Percentiles rank a stretch among this genome's conserved stretches.
These are phyloP conservation scores for Datura wrightii DNA, from an alignment of 257 asterid genomes.

Conservation along the genomic window DNA sequence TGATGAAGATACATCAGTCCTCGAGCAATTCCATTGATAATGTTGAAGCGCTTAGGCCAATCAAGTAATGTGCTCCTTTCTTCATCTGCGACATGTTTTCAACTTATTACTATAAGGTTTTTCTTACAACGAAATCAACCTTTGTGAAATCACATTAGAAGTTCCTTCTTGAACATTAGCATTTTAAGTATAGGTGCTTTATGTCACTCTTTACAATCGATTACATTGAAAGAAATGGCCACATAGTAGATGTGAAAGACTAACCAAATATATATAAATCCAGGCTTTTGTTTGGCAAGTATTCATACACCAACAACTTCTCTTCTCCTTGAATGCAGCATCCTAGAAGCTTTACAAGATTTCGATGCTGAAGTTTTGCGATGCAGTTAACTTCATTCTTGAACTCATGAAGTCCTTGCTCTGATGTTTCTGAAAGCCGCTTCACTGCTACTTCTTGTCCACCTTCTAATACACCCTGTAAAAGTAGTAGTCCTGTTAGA, in stretches of 20 bases:
- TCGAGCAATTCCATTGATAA: constrained; percentile 52
- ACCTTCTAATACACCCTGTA: constrained; percentile 44
- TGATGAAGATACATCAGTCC: constrained; percentile 65
- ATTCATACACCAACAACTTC: constrained; percentile 47
- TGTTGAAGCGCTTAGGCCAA: constrained; percentile 57
- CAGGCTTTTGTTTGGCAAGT: constrained; percentile 46
- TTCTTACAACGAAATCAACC: neutral
- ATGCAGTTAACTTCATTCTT: constrained; percentile 49
- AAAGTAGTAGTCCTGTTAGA: neutral
- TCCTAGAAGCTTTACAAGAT: constrained; percentile 50
- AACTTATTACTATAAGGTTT: neutral
- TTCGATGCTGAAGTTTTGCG: constrained; percentile 52
- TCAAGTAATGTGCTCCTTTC: constrained; percentile 37
- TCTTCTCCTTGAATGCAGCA: constrained; percentile 47
- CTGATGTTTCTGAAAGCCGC: constrained; percentile 42
- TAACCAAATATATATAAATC: constrained; percentile 44
- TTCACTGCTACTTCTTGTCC: constrained; percentile 50
- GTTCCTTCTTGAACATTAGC: neutral
- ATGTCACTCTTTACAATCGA: neutral
- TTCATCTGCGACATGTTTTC: constrained; percentile 39
- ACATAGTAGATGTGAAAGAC: neutral
- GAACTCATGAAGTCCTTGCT: constrained; percentile 48
- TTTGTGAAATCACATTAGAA: neutral
- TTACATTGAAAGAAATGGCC: neutral
- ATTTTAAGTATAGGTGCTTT: neutral